Evolutionary conservation across 257 asterid genomes (phyloP).

Genomic region (Nicotiana knightiana): DNA sequence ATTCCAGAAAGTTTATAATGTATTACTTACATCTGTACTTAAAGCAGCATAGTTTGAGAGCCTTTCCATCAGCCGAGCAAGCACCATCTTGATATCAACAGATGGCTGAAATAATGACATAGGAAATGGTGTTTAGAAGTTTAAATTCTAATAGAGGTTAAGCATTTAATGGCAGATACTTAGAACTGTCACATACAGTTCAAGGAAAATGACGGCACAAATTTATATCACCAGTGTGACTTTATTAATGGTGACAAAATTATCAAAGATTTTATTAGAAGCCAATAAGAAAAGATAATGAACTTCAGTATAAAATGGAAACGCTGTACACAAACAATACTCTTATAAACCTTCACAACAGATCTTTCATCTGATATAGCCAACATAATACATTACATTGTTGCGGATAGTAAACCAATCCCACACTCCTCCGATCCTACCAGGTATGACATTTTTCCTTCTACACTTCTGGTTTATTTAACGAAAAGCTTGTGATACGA

Average conservation of each 20-base stretch:
- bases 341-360: background rate
- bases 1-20: background rate
- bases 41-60: conserved; percentile 98
- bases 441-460: background rate
- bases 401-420: background rate
- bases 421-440: background rate
- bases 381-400: background rate
- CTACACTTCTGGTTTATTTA: background rate
- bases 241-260: background rate
- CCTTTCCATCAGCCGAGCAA: conserved; percentile 93
- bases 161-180: background rate
- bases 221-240: background rate
- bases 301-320: background rate
- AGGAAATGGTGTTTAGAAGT: background rate
- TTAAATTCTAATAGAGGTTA: conserved; percentile 7
- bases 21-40: conserved; percentile 69
- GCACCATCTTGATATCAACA: conserved; percentile 93
- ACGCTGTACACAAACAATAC: background rate
- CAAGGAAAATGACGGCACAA: background rate
- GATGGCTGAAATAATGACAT: conserved; percentile 56
- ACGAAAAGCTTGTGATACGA: background rate
- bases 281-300: background rate
- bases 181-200: background rate
- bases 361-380: background rate
- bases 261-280: background rate